Base-by-base conservation (phyloP, 2,329 filamentous ascomycete genomes). In the Apiospora rasikravindrae region DNA sequence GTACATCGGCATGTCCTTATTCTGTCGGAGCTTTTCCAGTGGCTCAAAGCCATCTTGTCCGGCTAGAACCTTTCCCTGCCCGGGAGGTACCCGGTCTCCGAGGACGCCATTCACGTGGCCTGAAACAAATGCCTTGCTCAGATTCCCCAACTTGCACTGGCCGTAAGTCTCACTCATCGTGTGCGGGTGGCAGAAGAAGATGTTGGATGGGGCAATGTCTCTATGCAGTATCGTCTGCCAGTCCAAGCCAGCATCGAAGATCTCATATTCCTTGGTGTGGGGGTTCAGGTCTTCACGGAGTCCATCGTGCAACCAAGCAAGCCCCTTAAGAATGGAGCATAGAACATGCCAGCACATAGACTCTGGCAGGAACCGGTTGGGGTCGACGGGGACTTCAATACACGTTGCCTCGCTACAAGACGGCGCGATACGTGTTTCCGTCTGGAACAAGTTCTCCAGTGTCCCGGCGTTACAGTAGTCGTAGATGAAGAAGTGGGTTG, bases 341-440 rank as follows among this genome's bases (percentile, higher is more conserved):
- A 87, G 80, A 11, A 90, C 87, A 75, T 90, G 88, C 88, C 88
- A 90, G 74, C 87, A 87, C 16, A 90, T 80, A 2, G 83, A 82
- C 75, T 90, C 88, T 0, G 87, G 87, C 16, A 88, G 77, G 73
- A 86, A 86, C 16, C 14, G 10, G 11, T 74, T 69, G 19, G 77
- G 72, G 24, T 73, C 33, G 26, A 22, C 19, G 68, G 33, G 68
- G 14, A 69, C 26, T 40, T 47, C 33, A 7, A 37, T 49, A 45
- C 67, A 29, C 26, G 22, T 33, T 29, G 6, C 67, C 26, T 49
- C 42, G 44, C 13, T 33, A 5, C 14, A 22, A 26, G 42, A n/a
- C 8, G 24, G 26, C n/a, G 11, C 2, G 5, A 61, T 10, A 13
- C 40, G 11, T 26, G 37, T 66, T 19, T 26, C 19, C 13, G 49